Percentiles rank a stretch among this genome's conserved stretches.
Evolutionary conservation across 768 basidiomycete genomes (phyloP).

Genomic region (Lactifluus subvellereus): DNA sequence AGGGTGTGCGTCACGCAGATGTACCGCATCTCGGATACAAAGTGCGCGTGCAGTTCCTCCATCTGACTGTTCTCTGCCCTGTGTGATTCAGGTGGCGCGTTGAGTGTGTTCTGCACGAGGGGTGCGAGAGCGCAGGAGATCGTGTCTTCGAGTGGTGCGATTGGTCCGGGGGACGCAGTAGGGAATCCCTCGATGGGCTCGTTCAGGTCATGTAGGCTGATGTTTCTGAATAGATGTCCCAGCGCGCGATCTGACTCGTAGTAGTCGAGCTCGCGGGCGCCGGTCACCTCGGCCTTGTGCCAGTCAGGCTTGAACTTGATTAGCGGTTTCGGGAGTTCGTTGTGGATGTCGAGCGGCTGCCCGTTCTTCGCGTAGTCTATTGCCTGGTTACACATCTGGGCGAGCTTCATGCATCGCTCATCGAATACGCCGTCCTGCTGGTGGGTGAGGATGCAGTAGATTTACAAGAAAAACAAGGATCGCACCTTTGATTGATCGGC

Average conservation of each 20-base stretch:
- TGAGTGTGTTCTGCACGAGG: neutral
- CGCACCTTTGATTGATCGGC: too few relatives aligned
- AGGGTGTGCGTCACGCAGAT: too few relatives aligned
- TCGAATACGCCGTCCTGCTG: too few relatives aligned
- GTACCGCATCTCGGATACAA: neutral
- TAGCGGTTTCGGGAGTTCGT: neutral
- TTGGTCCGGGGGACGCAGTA: too few relatives aligned
- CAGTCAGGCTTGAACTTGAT: neutral
- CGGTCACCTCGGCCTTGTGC: neutral
- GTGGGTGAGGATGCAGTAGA: too few relatives aligned
- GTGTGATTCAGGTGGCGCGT: neutral
- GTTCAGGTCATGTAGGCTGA: conserved; percentile 42
- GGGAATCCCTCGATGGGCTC: conserved; percentile 21
- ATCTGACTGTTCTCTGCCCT: neutral
- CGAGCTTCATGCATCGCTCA: too few relatives aligned
- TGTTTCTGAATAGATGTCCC: conserved; percentile 27
- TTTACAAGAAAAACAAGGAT: neutral
- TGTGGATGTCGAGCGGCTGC: too few relatives aligned
- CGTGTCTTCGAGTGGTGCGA: too few relatives aligned
- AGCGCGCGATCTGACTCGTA: neutral
- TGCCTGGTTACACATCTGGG: too few relatives aligned
- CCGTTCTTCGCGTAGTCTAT: too few relatives aligned
- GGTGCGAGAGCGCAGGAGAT: too few relatives aligned
- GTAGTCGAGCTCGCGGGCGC: too few relatives aligned
- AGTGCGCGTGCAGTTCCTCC: neutral